Conservation (phyloP, 441 rosid species). For the Pelargonium cotyledonis region DNA sequence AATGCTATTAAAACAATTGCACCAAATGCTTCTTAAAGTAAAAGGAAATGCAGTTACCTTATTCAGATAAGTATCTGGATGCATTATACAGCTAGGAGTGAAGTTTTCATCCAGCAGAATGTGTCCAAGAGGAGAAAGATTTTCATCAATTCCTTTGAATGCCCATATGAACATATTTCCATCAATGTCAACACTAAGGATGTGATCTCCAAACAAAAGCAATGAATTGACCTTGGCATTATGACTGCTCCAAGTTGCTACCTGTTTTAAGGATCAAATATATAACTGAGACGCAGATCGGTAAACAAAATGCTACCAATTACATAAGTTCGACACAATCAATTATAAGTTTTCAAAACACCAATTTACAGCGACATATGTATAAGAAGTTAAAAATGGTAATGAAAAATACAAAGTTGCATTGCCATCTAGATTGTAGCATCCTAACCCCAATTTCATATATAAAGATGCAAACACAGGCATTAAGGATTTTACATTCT, state of each 20-base stretch:
- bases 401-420: neutral
- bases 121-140: slow-evolving; percentile 57
- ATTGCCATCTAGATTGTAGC: neutral
- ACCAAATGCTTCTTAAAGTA: neutral
- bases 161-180: slow-evolving; percentile 77
- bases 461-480: neutral
- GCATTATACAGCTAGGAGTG: slow-evolving; percentile 72
- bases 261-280: slow-evolving; percentile 37
- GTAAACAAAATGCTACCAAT: neutral
- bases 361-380: neutral
- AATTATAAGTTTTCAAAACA: neutral
- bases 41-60: slow-evolving; percentile 42
- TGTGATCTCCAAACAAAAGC: slow-evolving; percentile 75
- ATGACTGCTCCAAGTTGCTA: slow-evolving; percentile 84
- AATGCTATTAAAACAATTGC: neutral
- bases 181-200: slow-evolving; percentile 69
- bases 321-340: neutral
- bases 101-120: slow-evolving; percentile 45
- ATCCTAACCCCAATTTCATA: neutral
- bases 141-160: slow-evolving; percentile 60
- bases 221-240: slow-evolving; percentile 64
- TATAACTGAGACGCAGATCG: neutral
- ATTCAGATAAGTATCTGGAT: slow-evolving; percentile 90
- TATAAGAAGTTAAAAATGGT: neutral
- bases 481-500: neutral